Percentiles rank a stretch among this genome's conserved stretches.
phyloP scores from a whole-genome alignment of 768 basidiomycete genomes.

The Phanerochaete sordida region DNA sequence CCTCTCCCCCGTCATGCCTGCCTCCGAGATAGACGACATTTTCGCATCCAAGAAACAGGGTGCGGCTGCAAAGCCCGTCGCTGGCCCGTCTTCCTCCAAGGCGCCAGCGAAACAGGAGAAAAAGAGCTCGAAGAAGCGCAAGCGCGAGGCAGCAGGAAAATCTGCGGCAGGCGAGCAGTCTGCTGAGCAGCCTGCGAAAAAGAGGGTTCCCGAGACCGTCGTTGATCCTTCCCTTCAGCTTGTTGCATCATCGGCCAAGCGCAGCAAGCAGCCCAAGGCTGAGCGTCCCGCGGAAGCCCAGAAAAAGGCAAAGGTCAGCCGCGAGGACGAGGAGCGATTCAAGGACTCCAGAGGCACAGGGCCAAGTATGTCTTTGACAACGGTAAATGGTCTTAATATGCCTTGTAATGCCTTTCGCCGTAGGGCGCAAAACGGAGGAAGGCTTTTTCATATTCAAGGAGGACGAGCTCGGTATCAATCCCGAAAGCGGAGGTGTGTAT shows the following conservation, averaged over 20 bases:
- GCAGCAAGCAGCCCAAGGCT: slow-evolving; percentile 32
- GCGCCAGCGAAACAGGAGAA: slow-evolving; percentile 20
- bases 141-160: slow-evolving; percentile 19
- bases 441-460: slow-evolving; percentile 80
- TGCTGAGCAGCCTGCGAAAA: slow-evolving; percentile 24
- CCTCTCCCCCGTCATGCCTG: slow-evolving; percentile 30
- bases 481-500: slow-evolving; percentile 67
- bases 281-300: slow-evolving; percentile 9
- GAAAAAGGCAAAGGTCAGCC: slow-evolving; percentile 26
- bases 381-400: not conserved
- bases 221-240: slow-evolving; percentile 54
- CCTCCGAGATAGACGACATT: slow-evolving; percentile 85
- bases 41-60: slow-evolving; percentile 46
- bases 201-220: slow-evolving; percentile 52
- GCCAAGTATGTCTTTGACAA: slow-evolving; percentile 49
- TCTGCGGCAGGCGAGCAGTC: slow-evolving; percentile 5
- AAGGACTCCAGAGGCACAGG: slow-evolving; percentile 71
- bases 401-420: slow-evolving; percentile 13
- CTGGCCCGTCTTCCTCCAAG: slow-evolving; percentile 27
- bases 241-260: slow-evolving; percentile 16
- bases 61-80: slow-evolving; percentile 11
- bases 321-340: slow-evolving; percentile 47
- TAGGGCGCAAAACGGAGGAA: slow-evolving; percentile 78
- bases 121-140: slow-evolving; percentile 45
- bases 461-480: slow-evolving; percentile 70